These are phyloP conservation scores for Pythium oligandrum DNA, from an alignment of 352 stramenopile genomes.

Conservation along the genomic window DNA sequence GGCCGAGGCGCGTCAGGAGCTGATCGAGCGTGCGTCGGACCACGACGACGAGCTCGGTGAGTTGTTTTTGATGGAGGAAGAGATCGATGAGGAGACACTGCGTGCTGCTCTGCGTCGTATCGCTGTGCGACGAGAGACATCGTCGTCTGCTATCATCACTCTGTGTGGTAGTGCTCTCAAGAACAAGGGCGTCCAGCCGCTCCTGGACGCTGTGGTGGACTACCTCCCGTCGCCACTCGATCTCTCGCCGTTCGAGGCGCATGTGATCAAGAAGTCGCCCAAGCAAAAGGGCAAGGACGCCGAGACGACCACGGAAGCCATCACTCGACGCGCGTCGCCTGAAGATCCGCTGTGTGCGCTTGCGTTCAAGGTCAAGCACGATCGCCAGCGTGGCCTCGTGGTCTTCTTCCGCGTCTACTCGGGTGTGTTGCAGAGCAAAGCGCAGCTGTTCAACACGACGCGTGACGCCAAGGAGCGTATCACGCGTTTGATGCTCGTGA, in stretches of 20 bases:
- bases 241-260: constrained; percentile 57
- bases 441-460: constrained; percentile 75
- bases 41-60: constrained; percentile 72
- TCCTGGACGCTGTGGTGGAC: constrained; percentile 97
- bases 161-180: constrained; percentile 67
- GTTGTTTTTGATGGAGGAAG: constrained; percentile 69
- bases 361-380: constrained; percentile 79
- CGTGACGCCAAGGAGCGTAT: constrained; percentile 54
- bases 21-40: constrained; percentile 64
- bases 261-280: constrained; percentile 41
- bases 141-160: constrained; percentile 42
- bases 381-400: constrained; percentile 64
- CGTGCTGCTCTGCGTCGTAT: constrained; percentile 58
- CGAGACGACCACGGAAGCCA: constrained; percentile 9
- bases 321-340: constrained; percentile 30
- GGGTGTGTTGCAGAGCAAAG: constrained; percentile 78
- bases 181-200: constrained; percentile 92
- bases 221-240: constrained; percentile 97
- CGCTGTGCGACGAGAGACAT: constrained; percentile 38
- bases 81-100: constrained; percentile 42
- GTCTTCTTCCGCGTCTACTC: constrained; percentile 95
- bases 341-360: constrained; percentile 52
- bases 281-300: constrained; percentile 8
- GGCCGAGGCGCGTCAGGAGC: constrained; percentile 32
- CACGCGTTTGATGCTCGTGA: constrained; percentile 84